phyloP scores from a whole-genome alignment of 139 green algal species.

The Parachlorella kessleri region DNA sequence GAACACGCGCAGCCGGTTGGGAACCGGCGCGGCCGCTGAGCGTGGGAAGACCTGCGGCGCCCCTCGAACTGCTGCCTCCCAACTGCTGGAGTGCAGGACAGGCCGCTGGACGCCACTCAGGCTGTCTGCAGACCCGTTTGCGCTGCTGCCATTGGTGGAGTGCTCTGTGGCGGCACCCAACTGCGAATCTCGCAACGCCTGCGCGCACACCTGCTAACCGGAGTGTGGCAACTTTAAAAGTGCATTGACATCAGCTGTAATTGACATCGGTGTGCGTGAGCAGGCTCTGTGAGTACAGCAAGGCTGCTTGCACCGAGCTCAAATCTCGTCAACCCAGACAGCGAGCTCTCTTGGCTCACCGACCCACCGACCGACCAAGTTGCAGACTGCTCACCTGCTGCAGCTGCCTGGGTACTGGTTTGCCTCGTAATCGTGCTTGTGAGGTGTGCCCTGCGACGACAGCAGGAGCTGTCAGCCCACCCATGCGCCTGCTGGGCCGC shows the following conservation, averaged over 20 bases:
- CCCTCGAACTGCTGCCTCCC: slow-evolving; percentile 6
- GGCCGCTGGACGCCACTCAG: neutral
- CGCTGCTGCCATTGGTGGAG: neutral
- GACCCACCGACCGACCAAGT: too few relatives aligned
- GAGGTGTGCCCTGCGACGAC: neutral
- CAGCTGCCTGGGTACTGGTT: neutral
- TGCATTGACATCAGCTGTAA: too few relatives aligned
- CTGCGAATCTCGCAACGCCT: neutral
- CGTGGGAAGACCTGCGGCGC: slow-evolving; percentile 35
- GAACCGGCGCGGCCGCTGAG: neutral
- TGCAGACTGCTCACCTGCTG: neutral
- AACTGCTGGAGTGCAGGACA: slow-evolving; percentile 13
- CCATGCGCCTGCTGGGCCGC: neutral
- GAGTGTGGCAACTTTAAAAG: too few relatives aligned
- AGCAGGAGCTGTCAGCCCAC: neutral
- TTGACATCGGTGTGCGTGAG: too few relatives aligned
- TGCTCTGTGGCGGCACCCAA: neutral
- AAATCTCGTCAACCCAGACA: too few relatives aligned
- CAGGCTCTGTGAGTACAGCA: too few relatives aligned
- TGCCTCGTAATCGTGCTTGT: neutral
- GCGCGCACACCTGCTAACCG: neutral
- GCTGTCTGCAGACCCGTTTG: neutral
- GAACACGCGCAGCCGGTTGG: slow-evolving; percentile 79
- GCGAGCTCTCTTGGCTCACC: too few relatives aligned
- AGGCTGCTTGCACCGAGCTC: too few relatives aligned